Percentiles rank a stretch among this genome's conserved stretches.
These are phyloP conservation scores for Cystofilobasidium ferigula DNA, from an alignment of 768 basidiomycete genomes.

Conservation along the genomic window DNA sequence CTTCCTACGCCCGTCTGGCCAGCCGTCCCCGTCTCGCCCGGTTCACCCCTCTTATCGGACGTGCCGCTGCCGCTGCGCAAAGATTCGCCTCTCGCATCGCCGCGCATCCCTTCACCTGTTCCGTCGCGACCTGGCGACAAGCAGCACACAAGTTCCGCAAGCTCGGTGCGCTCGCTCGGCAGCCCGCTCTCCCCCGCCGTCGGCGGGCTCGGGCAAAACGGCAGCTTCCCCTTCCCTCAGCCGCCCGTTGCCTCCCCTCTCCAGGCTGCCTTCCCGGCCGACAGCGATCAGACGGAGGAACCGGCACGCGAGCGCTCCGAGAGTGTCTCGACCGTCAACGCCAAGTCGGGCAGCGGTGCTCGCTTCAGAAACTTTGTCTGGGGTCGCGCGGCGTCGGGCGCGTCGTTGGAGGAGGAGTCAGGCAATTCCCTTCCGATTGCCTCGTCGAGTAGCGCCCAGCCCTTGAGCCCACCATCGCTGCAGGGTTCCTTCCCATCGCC, in stretches of 20 bases:
- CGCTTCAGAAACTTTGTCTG: conserved; percentile 3
- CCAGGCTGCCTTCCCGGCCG: neutral
- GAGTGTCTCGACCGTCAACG: neutral
- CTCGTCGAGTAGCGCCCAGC: neutral
- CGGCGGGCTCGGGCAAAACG: neutral
- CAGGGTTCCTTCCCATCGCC: neutral
- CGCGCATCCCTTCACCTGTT: neutral
- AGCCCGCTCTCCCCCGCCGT: neutral
- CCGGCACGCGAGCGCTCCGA: neutral
- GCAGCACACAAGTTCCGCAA: neutral
- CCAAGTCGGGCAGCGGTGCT: neutral
- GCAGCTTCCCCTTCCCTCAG: neutral
- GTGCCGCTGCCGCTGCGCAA: neutral
- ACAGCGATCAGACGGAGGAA: neutral
- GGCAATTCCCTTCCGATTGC: neutral
- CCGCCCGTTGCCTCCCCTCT: neutral
- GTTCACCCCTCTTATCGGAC: neutral
- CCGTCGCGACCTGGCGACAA: neutral
- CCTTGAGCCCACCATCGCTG: neutral
- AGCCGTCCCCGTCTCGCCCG: neutral
- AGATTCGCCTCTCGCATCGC: neutral
- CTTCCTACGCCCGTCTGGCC: neutral
- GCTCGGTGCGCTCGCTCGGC: neutral
- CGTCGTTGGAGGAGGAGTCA: neutral
- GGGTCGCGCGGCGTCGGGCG: neutral